A percentile compares a stretch with the other conserved stretches of the same genome.
phyloP scores from a whole-genome alignment of 2,329 filamentous ascomycete genomes.

The Phialophora chinensis region DNA sequence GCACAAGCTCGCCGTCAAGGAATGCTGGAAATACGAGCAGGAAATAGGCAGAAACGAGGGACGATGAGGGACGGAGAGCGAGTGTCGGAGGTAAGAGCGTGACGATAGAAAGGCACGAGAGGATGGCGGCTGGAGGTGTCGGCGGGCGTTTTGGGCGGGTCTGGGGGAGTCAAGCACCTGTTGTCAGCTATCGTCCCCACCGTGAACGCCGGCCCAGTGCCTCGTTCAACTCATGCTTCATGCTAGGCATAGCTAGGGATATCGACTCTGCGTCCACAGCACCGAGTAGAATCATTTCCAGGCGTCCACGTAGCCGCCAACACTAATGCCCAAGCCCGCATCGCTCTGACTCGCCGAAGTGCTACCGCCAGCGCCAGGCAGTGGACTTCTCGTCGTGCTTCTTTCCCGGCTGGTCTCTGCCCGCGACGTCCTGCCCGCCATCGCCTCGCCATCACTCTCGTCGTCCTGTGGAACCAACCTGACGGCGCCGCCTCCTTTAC shows the following conservation, averaged over 20 bases:
- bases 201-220: background rate
- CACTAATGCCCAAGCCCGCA: slow-evolving; percentile 37
- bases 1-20: background rate
- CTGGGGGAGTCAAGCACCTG: slow-evolving; percentile 9
- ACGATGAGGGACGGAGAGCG: slow-evolving; percentile 11
- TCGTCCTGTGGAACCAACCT: slow-evolving; percentile 34
- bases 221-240: background rate
- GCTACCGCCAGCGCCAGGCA: background rate
- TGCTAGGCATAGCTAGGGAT: background rate
- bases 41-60: slow-evolving; percentile 20
- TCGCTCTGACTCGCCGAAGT: slow-evolving; percentile 23
- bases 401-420: slow-evolving; percentile 21
- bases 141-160: background rate
- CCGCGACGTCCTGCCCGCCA: slow-evolving; percentile 4
- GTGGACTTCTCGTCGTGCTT: slow-evolving; percentile 17
- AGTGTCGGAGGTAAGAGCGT: slow-evolving; percentile 18
- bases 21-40: slow-evolving; percentile 1
- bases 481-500: slow-evolving; percentile 32
- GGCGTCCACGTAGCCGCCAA: slow-evolving; percentile 29
- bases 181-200: slow-evolving; percentile 11
- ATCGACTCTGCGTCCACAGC: background rate
- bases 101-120: slow-evolving; percentile 3
- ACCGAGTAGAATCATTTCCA: slow-evolving; percentile 31
- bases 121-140: background rate
- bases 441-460: slow-evolving; percentile 32